phyloP scores from a whole-genome alignment of 306 rosid genomes.

The Elaeagnus macrophylla region DNA sequence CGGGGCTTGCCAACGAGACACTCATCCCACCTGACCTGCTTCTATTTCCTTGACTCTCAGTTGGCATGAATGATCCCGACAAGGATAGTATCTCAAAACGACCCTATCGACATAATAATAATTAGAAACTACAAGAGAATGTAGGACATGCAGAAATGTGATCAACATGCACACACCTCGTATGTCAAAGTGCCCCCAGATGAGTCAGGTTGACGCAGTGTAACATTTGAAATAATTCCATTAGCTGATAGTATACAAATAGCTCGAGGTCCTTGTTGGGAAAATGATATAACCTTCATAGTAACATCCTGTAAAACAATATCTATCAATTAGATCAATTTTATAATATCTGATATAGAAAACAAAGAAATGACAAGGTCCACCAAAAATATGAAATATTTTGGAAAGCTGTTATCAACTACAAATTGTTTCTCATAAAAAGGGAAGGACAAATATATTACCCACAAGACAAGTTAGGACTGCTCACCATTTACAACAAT shows the following conservation, averaged over 20 bases:
- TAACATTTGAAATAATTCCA: conserved; percentile 66
- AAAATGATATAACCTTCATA: conserved; percentile 56
- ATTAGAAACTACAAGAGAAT: not conserved
- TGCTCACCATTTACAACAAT: too few relatives aligned
- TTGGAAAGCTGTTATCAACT: too few relatives aligned
- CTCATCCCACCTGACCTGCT: conserved; percentile 77
- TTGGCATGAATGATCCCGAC: conserved; percentile 72
- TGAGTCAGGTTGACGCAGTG: conserved; percentile 66
- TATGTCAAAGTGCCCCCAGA: conserved; percentile 61
- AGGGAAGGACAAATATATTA: too few relatives aligned
- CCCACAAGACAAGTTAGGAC: too few relatives aligned
- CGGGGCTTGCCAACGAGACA: conserved; percentile 60
- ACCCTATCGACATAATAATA: conserved; percentile 44
- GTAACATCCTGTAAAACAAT: conserved; percentile 47
- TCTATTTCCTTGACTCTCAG: conserved; percentile 63
- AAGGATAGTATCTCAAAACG: conserved; percentile 69
- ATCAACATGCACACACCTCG: conserved; percentile 42
- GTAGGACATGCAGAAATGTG: not conserved
- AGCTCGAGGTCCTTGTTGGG: conserved; percentile 79
- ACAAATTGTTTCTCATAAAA: too few relatives aligned
- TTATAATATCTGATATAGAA: too few relatives aligned
- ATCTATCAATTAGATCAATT: not conserved
- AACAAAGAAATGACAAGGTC: too few relatives aligned
- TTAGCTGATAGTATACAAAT: conserved; percentile 68
- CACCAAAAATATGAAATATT: too few relatives aligned